These are phyloP conservation scores for Vanderwaltozyma polyspora DNA, from an alignment of 805 yeast species.

Conservation along the genomic window DNA sequence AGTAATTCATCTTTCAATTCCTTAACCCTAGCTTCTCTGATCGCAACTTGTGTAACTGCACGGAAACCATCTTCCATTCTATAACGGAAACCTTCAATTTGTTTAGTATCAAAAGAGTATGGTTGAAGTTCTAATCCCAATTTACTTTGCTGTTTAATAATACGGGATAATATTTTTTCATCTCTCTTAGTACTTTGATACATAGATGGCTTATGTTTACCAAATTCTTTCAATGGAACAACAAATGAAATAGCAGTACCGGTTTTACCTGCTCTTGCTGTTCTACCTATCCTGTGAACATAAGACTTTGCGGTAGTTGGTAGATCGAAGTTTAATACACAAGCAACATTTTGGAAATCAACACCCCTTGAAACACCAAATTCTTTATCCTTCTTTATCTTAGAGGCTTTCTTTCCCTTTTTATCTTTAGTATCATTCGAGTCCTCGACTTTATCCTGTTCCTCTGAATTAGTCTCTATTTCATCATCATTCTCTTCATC, in stretches of 20 bases:
- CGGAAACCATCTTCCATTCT: conserved; percentile 96
- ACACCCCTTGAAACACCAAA: conserved; percentile 96
- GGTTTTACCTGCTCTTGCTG: conserved; percentile 93
- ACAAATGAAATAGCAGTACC: conserved; percentile 94
- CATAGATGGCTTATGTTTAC: conserved; percentile 76
- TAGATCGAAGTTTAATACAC: conserved; percentile 89
- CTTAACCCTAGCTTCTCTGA: conserved; percentile 85
- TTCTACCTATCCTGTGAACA: conserved; percentile 90
- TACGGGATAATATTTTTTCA: conserved; percentile 71
- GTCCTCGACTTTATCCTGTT: conserved; percentile 6
- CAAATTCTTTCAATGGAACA: conserved; percentile 71
- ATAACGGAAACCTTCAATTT: conserved; percentile 90
- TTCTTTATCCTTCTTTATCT: conserved; percentile 48
- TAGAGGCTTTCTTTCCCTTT: conserved; percentile 15
- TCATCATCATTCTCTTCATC: conserved; percentile 27
- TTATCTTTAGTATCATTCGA: conserved; percentile 12
- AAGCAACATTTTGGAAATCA: conserved; percentile 90
- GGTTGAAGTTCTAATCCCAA: conserved; percentile 71
- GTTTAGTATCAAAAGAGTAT: conserved; percentile 81
- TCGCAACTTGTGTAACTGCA: conserved; percentile 79
- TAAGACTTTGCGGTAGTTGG: conserved; percentile 85
- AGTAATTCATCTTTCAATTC: conserved; percentile 81
- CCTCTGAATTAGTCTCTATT: conserved; percentile 6
- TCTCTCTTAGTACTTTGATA: conserved; percentile 64
- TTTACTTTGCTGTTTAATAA: conserved; percentile 64